A percentile compares a stretch with the other conserved stretches of the same genome.
These are phyloP conservation scores for Syncephalastrum racemosum DNA, from an alignment of 371 early-diverging fungal genomes.

Conservation along the genomic window DNA sequence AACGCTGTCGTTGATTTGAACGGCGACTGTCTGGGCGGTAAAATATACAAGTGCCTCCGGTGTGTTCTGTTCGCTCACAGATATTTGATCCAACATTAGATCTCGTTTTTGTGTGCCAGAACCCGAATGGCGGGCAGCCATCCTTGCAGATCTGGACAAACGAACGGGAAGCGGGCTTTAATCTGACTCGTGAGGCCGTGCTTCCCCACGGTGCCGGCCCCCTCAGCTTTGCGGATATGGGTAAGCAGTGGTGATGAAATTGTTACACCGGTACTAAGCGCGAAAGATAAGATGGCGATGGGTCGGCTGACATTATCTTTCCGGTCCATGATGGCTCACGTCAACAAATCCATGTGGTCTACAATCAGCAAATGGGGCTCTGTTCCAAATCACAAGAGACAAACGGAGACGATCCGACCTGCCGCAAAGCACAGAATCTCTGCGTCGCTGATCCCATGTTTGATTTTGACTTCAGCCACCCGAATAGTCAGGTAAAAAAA, in stretches of 20 bases:
- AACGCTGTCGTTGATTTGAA: slow-evolving; percentile 90
- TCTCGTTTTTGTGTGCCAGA: slow-evolving; percentile 79
- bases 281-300: slow-evolving; percentile 69
- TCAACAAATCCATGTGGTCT: slow-evolving; percentile 76
- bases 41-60: not conserved
- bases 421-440: slow-evolving; percentile 65
- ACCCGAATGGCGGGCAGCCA: slow-evolving; percentile 29
- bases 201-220: slow-evolving; percentile 78
- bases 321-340: slow-evolving; percentile 56
- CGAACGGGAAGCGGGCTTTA: slow-evolving; percentile 60
- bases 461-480: slow-evolving; percentile 56
- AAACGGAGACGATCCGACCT: slow-evolving; percentile 25
- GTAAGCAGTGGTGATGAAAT: slow-evolving; percentile 17
- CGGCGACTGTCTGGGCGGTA: slow-evolving; percentile 88
- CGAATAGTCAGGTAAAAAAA: slow-evolving; percentile 40
- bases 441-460: slow-evolving; percentile 79
- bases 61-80: no score
- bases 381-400: slow-evolving; percentile 55
- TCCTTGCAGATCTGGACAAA: slow-evolving; percentile 81
- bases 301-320: slow-evolving; percentile 83
- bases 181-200: slow-evolving; percentile 50
- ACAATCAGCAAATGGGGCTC: slow-evolving; percentile 83
- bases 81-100: slow-evolving; percentile 42
- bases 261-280: slow-evolving; percentile 7
- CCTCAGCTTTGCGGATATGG: slow-evolving; percentile 86